Evolutionary conservation across 495 filamentous ascomycete genomes (phyloP).

Genomic region (Apodospora peruviana): DNA sequence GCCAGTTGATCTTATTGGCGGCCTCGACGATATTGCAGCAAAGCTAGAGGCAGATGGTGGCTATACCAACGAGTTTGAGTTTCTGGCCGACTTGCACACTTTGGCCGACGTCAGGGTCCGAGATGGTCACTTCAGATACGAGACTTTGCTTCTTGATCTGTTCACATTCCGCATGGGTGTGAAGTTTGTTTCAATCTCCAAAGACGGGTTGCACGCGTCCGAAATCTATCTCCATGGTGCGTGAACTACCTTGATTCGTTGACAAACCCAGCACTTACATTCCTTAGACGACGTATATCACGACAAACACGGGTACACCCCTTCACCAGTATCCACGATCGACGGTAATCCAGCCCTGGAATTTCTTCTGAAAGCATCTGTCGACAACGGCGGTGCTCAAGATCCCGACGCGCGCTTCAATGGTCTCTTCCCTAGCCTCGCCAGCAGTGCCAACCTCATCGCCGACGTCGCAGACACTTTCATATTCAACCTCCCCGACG

Average conservation of each 20-base stretch:
- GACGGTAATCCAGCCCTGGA: slow-evolving; percentile 10
- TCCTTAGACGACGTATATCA: slow-evolving; percentile 14
- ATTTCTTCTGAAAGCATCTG: slow-evolving; percentile 6
- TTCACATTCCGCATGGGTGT: slow-evolving; percentile 7
- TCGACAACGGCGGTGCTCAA: slow-evolving; percentile 6
- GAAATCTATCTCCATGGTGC: slow-evolving; percentile 14
- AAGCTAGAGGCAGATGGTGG: slow-evolving; percentile 8
- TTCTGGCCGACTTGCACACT: slow-evolving; percentile 32
- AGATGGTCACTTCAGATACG: slow-evolving; percentile 11
- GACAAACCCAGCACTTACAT: no score
- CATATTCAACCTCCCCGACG: slow-evolving; percentile 3
- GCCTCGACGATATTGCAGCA: slow-evolving; percentile 28
- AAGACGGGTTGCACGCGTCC: slow-evolving; percentile 7
- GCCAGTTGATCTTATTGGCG: slow-evolving; percentile 33
- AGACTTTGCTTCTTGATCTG: slow-evolving; percentile 6
- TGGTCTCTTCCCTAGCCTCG: slow-evolving; percentile 7
- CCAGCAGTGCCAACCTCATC: neutral
- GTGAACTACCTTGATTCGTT: no score
- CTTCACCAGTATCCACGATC: slow-evolving; percentile 16
- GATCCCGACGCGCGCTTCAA: slow-evolving; percentile 32
- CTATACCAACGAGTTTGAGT: slow-evolving; percentile 46
- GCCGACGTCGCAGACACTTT: neutral
- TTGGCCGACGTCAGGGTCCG: slow-evolving; percentile 1
- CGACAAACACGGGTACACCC: slow-evolving; percentile 7
- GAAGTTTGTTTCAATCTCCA: slow-evolving; percentile 16